phyloP scores from a whole-genome alignment of 2,329 filamentous ascomycete species.

The Penicillium corylophilum region DNA sequence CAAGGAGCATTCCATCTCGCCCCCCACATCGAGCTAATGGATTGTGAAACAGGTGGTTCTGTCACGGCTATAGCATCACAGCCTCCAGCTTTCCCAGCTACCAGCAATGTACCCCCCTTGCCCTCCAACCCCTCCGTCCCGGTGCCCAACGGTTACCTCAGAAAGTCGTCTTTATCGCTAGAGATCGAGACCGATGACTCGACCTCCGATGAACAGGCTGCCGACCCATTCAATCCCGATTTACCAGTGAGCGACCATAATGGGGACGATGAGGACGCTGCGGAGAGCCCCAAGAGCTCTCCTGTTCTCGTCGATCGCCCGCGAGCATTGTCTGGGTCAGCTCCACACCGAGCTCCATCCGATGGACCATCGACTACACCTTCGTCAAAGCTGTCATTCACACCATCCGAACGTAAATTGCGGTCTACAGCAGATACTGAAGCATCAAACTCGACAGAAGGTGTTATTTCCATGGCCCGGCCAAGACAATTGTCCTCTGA shows the following conservation, averaged over 20 bases:
- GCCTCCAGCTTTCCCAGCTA: neutral
- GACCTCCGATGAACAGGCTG: slow-evolving; percentile 33
- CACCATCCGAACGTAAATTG: slow-evolving; percentile 5
- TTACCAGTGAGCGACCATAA: slow-evolving; percentile 28
- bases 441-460: slow-evolving; percentile 1
- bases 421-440: slow-evolving; percentile 4
- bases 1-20: neutral
- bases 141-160: slow-evolving; percentile 20
- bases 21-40: slow-evolving; percentile 7
- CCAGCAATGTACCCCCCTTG: slow-evolving; percentile 5
- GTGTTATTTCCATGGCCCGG: slow-evolving; percentile 36
- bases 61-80: slow-evolving; percentile 5
- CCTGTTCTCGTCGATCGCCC: slow-evolving; percentile 13
- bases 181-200: slow-evolving; percentile 27
- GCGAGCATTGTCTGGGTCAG: slow-evolving; percentile 15
- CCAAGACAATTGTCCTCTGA: slow-evolving; percentile 59
- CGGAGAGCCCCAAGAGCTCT: slow-evolving; percentile 5
- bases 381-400: slow-evolving; percentile 4
- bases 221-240: slow-evolving; percentile 42
- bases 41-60: slow-evolving; percentile 12
- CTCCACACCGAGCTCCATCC: slow-evolving; percentile 27
- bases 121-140: slow-evolving; percentile 13
- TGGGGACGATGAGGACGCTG: slow-evolving; percentile 8
- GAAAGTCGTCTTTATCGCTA: slow-evolving; percentile 22
- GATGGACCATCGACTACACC: slow-evolving; percentile 18